Percentiles rank a stretch among this genome's conserved stretches.
Conservation (phyloP, 768 basidiomycete genomes). For the Dendrothele bispora region DNA sequence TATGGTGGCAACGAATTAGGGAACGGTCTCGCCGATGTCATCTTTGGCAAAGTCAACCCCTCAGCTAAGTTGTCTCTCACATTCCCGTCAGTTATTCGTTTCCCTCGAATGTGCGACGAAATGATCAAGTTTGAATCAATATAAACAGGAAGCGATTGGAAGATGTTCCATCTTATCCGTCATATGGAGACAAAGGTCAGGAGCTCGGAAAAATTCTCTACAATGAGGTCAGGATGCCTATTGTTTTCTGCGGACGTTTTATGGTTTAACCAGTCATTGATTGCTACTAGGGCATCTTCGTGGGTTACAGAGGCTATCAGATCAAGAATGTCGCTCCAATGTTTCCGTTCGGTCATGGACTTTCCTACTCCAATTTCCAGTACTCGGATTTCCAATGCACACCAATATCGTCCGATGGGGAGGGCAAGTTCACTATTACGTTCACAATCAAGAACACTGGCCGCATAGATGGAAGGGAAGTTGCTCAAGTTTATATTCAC, state of each 20-base stretch:
- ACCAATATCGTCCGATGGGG: conserved; percentile 26
- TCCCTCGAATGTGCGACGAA: background rate
- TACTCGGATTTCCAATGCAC: conserved; percentile 42
- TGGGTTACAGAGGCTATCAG: conserved; percentile 55
- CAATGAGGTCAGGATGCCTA: conserved; percentile 37
- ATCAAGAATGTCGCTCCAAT: conserved; percentile 41
- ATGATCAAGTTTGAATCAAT: background rate
- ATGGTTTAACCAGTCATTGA: conserved; percentile 8
- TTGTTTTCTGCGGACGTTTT: conserved; percentile 16
- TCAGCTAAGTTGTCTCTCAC: conserved; percentile 56
- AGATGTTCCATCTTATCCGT: conserved; percentile 50
- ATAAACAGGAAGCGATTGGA: conserved; percentile 42
- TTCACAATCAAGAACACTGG: conserved; percentile 50
- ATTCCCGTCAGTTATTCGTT: conserved; percentile 40
- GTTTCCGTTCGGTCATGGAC: conserved; percentile 59
- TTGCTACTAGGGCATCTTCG: conserved; percentile 51
- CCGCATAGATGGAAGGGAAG: conserved; percentile 42
- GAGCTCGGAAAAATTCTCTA: conserved; percentile 44
- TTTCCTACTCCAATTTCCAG: conserved; percentile 61
- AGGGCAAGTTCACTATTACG: conserved; percentile 35
- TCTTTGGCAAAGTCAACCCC: conserved; percentile 63
- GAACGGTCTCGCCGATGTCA: conserved; percentile 55
- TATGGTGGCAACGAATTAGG: conserved; percentile 58
- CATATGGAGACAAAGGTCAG: conserved; percentile 43
- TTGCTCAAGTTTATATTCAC: conserved; percentile 47